These are phyloP conservation scores for Polyplosphaeria fusca DNA, from an alignment of 495 filamentous ascomycete species.

Conservation along the genomic window DNA sequence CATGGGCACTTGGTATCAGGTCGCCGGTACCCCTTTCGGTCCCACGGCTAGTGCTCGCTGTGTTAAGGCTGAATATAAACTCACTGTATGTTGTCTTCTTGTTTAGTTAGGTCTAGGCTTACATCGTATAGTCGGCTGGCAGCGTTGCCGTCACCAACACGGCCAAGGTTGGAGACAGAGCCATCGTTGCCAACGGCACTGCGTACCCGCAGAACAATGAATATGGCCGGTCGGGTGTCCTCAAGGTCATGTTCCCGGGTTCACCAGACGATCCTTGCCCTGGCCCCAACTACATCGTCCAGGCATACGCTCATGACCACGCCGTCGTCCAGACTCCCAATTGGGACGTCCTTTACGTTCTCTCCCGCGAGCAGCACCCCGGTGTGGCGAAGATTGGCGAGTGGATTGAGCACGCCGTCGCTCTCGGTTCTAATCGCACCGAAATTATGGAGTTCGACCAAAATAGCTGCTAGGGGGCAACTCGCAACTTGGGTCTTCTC, in stretches of 20 bases:
- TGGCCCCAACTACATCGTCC: neutral
- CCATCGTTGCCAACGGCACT: neutral
- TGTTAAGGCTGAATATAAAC: neutral
- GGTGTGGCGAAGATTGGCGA: neutral
- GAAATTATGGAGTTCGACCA: neutral
- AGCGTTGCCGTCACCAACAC: neutral
- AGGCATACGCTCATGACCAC: neutral
- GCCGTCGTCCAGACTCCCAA: neutral
- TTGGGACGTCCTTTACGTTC: neutral
- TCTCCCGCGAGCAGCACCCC: neutral
- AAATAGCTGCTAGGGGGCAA: neutral
- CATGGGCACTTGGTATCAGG: neutral
- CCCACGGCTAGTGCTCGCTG: neutral
- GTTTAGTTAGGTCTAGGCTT: too few species aligned
- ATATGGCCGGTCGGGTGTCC: neutral
- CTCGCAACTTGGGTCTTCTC: neutral
- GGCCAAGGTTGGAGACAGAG: neutral
- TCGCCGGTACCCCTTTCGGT: neutral
- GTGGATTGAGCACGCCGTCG: neutral
- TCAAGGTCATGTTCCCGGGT: neutral
- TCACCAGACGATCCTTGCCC: neutral
- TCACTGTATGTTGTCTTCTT: too few species aligned
- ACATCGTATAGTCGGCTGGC: neutral
- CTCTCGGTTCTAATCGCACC: neutral
- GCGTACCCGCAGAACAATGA: neutral